Evolutionary conservation across 805 yeast genomes (phyloP).

Genomic region (Starmerella sirachaensis): DNA sequence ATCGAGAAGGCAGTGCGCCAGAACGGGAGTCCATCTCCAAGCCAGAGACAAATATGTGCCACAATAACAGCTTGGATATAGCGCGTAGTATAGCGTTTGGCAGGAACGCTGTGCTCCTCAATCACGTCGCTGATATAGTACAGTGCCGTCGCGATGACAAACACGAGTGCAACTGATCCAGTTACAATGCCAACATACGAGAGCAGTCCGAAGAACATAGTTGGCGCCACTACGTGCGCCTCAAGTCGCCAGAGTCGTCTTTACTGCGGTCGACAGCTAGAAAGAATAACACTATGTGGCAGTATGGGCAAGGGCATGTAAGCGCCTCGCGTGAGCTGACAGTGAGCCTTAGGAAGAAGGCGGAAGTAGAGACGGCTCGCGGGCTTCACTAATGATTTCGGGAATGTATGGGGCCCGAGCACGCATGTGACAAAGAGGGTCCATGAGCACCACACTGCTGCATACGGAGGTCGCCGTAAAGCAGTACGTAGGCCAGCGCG

Average conservation of each 20-base stretch:
- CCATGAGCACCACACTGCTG: no score
- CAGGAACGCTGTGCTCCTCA: constrained; percentile 83
- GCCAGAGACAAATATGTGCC: constrained; percentile 42
- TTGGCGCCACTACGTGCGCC: background rate
- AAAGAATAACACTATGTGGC: background rate
- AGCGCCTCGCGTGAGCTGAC: no score
- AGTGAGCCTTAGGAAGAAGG: no score
- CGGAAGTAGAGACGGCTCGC: no score
- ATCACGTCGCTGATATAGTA: constrained; percentile 85
- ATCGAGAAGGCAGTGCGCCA: constrained; percentile 55
- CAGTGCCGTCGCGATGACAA: constrained; percentile 72
- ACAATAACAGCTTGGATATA: constrained; percentile 52
- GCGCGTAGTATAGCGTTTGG: constrained; percentile 55
- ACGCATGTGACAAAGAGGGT: no score
- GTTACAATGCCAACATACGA: constrained; percentile 48
- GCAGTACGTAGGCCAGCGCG: no score
- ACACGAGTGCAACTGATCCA: constrained; percentile 51
- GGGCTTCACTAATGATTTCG: no score
- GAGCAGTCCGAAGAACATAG: constrained; percentile 47
- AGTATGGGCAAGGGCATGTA: no score
- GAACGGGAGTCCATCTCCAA: constrained; percentile 74
- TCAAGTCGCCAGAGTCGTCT: background rate
- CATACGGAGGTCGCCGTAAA: no score
- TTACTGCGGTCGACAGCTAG: background rate
- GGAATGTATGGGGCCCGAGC: no score